Percentiles rank a stretch among this genome's conserved stretches.
phyloP scores from a whole-genome alignment of 2,329 filamentous ascomycete species.

The Aspergillus phoenicis region DNA sequence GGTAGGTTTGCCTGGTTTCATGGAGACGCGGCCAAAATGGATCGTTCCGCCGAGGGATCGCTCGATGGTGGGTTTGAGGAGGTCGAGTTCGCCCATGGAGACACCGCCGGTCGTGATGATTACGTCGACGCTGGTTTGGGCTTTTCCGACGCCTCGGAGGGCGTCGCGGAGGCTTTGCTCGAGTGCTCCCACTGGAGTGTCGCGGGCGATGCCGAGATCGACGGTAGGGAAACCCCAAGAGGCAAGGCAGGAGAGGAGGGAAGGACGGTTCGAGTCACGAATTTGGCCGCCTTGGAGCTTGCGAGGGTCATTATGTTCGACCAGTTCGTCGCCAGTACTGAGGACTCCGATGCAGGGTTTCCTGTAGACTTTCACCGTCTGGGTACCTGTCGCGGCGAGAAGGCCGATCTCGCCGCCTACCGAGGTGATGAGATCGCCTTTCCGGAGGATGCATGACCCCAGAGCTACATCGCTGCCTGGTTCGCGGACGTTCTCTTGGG shows the following conservation, averaged over 20 bases:
- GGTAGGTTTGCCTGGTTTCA: slow-evolving; percentile 98
- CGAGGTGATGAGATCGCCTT: slow-evolving; percentile 80
- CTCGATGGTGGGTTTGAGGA: slow-evolving; percentile 95
- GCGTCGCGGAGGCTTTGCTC: slow-evolving; percentile 77
- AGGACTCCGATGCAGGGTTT: slow-evolving; percentile 81
- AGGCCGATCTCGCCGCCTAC: slow-evolving; percentile 90
- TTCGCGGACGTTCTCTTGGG: slow-evolving; percentile 87
- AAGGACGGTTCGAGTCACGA: slow-evolving; percentile 88
- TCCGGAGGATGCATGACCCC: slow-evolving; percentile 69
- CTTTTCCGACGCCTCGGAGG: slow-evolving; percentile 58
- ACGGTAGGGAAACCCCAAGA: slow-evolving; percentile 76
- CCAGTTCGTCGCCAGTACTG: slow-evolving; percentile 93
- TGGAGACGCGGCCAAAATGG: slow-evolving; percentile 91
- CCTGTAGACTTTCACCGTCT: slow-evolving; percentile 70
- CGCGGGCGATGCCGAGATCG: slow-evolving; percentile 77
- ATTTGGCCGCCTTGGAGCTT: slow-evolving; percentile 78
- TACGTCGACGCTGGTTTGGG: slow-evolving; percentile 63
- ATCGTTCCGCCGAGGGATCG: slow-evolving; percentile 86
- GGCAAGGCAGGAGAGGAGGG: slow-evolving; percentile 74
- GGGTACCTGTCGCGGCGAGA: slow-evolving; percentile 79
- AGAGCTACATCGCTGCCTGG: slow-evolving; percentile 82
- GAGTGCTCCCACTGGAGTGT: slow-evolving; percentile 64
- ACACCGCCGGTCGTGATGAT: slow-evolving; percentile 93
- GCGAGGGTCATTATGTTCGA: slow-evolving; percentile 66
- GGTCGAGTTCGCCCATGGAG: slow-evolving; percentile 95